Percentiles rank a stretch among this genome's conserved stretches.
These are phyloP conservation scores for Chenopodium album DNA, from an alignment of 148 eudicot genomes.

Conservation along the genomic window DNA sequence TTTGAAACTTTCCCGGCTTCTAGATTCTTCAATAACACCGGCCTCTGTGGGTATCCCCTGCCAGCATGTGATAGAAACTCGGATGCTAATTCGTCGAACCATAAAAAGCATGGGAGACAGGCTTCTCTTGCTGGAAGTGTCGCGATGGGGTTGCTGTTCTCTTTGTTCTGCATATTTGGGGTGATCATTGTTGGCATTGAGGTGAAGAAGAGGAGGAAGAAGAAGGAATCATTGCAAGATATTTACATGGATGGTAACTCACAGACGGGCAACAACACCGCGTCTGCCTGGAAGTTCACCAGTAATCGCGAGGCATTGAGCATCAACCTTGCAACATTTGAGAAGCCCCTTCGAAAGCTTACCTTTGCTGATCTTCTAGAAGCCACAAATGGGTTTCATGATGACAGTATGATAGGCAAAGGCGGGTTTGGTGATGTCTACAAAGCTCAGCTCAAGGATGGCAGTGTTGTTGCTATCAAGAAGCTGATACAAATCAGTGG, in stretches of 20 bases:
- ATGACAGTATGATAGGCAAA: constrained; percentile 66
- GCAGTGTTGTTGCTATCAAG: constrained; percentile 80
- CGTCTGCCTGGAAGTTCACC: constrained; percentile 61
- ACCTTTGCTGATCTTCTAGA: constrained; percentile 84
- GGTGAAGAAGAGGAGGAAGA: constrained; percentile 60
- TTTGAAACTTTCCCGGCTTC: constrained; percentile 60
- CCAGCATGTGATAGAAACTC: constrained; percentile 36
- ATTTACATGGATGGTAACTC: constrained; percentile 63
- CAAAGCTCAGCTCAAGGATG: constrained; percentile 82
- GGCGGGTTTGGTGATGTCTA: constrained; percentile 98
- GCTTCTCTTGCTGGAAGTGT: constrained; percentile 74
- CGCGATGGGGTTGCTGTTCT: constrained; percentile 71
- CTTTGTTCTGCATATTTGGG: constrained; percentile 73
- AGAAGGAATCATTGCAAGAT: constrained; percentile 54
- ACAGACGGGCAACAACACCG: constrained; percentile 42
- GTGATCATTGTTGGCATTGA: constrained; percentile 54
- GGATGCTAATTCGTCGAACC: constrained; percentile 26
- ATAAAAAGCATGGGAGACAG: constrained; percentile 44
- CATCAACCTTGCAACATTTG: constrained; percentile 77
- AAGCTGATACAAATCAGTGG: constrained; percentile 81
- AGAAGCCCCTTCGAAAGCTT: constrained; percentile 73
- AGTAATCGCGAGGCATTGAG: constrained; percentile 71
- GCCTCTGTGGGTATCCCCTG: constrained; percentile 86
- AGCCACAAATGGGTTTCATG: constrained; percentile 85
- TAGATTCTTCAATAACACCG: constrained; percentile 64